phyloP scores from a whole-genome alignment of 2,329 filamentous ascomycete species.

The Paradendryphiella salina region DNA sequence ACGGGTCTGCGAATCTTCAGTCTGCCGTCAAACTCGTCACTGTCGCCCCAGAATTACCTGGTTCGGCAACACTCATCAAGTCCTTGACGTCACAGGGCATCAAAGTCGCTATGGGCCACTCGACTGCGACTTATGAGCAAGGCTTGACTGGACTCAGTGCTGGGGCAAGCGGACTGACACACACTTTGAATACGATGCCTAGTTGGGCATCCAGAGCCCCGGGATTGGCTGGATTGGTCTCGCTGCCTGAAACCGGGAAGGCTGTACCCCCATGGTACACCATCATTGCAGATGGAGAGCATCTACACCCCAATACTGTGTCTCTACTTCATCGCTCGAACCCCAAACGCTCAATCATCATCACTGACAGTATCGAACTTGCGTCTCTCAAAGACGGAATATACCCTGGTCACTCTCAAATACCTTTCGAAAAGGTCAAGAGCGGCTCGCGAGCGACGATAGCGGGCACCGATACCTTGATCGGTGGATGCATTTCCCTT shows the following conservation, averaged over 20 bases:
- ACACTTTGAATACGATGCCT: conserved; percentile 61
- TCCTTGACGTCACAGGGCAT: conserved; percentile 49
- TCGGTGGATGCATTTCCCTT: conserved; percentile 57
- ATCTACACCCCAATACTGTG: conserved; percentile 57
- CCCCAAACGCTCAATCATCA: conserved; percentile 54
- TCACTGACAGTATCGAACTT: conserved; percentile 60
- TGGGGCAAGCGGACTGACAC: conserved; percentile 58
- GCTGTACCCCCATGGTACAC: conserved; percentile 53
- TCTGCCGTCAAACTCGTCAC: conserved; percentile 56
- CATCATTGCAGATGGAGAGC: conserved; percentile 59
- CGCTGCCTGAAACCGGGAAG: conserved; percentile 28
- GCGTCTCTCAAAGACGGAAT: conserved; percentile 57
- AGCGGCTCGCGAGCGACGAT: conserved; percentile 55
- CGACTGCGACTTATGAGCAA: conserved; percentile 53
- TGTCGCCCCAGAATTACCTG: conserved; percentile 57
- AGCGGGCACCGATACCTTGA: conserved; percentile 57
- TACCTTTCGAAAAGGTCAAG: conserved; percentile 56
- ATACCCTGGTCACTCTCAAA: conserved; percentile 58
- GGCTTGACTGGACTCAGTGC: conserved; percentile 52
- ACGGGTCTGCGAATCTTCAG: conserved; percentile 51
- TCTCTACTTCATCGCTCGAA: conserved; percentile 54
- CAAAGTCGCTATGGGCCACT: conserved; percentile 57
- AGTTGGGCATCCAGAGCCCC: conserved; percentile 56
- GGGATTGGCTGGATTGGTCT: conserved; percentile 53
- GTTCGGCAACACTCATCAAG: conserved; percentile 49